Evolutionary conservation across 1,284 basidiomycete genomes (phyloP).

Genomic region (Neotropicomus parvogracilis): DNA sequence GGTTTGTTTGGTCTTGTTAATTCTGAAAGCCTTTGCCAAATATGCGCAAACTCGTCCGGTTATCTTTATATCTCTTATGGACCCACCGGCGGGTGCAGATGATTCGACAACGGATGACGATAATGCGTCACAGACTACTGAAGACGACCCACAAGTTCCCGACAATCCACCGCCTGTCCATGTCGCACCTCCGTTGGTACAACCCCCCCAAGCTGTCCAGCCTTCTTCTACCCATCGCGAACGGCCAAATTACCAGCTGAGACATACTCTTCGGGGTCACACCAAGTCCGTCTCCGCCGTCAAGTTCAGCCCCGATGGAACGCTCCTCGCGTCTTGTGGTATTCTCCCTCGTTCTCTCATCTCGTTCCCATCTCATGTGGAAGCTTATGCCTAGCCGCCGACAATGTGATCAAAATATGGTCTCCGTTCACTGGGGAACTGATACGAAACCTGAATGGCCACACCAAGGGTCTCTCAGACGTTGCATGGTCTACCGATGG

Average conservation of each 20-base stretch:
- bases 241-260: conserved; percentile 66
- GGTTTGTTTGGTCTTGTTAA: conserved; percentile 23
- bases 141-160: conserved; percentile 75
- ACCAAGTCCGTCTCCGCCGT: conserved; percentile 76
- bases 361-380: background rate
- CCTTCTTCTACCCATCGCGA: conserved; percentile 39
- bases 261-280: conserved; percentile 66
- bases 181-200: conserved; percentile 36
- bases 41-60: conserved; percentile 21
- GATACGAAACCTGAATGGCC: conserved; percentile 67
- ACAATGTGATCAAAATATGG: conserved; percentile 78
- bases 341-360: conserved; percentile 27
- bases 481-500: conserved; percentile 85
- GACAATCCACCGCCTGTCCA: conserved; percentile 45
- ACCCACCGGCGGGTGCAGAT: conserved; percentile 45
- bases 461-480: conserved; percentile 84
- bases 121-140: conserved; percentile 74
- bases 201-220: conserved; percentile 25
- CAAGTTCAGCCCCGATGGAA: conserved; percentile 82
- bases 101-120: conserved; percentile 77
- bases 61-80: conserved; percentile 18
- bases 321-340: conserved; percentile 77
- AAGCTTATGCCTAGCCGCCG: conserved; percentile 51
- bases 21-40: conserved; percentile 24
- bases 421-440: conserved; percentile 73